A percentile compares a stretch with the other conserved stretches of the same genome.
phyloP scores from a whole-genome alignment of 441 rosid species.

The Dalechampia spathulata region DNA sequence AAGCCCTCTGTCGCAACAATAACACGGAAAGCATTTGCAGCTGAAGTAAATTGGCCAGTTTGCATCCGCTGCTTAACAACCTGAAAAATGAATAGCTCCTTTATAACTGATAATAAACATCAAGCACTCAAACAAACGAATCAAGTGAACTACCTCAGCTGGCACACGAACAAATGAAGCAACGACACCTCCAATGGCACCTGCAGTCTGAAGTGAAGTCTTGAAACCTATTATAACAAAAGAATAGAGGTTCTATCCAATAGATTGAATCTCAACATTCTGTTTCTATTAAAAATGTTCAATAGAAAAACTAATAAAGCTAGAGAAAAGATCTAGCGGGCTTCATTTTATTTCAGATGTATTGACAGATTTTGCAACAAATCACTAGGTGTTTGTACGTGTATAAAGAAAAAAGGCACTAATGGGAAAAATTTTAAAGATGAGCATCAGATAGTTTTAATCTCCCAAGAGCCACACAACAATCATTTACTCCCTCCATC shows the following conservation, averaged over 20 bases:
- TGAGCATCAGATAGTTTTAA: neutral
- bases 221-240: constrained; percentile 10
- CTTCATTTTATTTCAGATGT: neutral
- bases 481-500: no score
- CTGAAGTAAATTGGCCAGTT: constrained; percentile 79
- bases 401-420: neutral
- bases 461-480: neutral
- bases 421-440: neutral
- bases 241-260: constrained; percentile 16
- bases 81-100: constrained; percentile 3
- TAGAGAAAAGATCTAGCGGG: neutral
- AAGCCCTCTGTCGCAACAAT: constrained; percentile 75
- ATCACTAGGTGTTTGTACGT: neutral
- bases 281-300: neutral
- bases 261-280: neutral
- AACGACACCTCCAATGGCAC: constrained; percentile 80
- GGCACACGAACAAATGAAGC: constrained; percentile 87
- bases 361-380: neutral
- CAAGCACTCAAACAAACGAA: neutral
- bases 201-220: constrained; percentile 63
- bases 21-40: constrained; percentile 66
- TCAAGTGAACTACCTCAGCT: constrained; percentile 50
- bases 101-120: neutral
- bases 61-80: constrained; percentile 76
- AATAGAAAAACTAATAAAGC: neutral